These are phyloP conservation scores for Vigna trinervia DNA, from an alignment of 306 rosid species.

Conservation along the genomic window DNA sequence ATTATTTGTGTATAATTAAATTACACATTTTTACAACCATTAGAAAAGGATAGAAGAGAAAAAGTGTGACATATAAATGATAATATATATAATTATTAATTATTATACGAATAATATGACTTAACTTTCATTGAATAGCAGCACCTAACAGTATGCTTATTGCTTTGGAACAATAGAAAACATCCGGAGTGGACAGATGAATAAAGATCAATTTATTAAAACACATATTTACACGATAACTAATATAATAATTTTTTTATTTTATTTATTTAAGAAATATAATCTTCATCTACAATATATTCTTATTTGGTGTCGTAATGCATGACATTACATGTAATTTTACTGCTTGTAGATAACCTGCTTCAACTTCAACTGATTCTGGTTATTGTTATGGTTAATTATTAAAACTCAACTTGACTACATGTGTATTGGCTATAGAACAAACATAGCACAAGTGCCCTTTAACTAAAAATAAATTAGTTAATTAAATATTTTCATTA, in stretches of 20 bases:
- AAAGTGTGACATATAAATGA: background rate
- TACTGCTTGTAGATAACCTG: no score
- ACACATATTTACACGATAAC: background rate
- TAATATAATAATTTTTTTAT: background rate
- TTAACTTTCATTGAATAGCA: slow-evolving; percentile 37
- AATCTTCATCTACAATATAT: no score
- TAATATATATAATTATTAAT: background rate
- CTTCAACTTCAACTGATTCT: no score
- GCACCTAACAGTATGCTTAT: slow-evolving; percentile 33
- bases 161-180: slow-evolving; percentile 52
- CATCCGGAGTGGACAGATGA: slow-evolving; percentile 35
- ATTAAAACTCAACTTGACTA: background rate
- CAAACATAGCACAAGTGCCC: background rate
- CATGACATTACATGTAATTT: no score
- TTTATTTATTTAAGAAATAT: background rate
- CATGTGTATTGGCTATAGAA: background rate
- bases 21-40: background rate
- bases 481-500: background rate
- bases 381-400: background rate
- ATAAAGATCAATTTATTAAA: background rate
- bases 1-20: background rate
- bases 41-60: background rate
- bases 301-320: no score
- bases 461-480: background rate
- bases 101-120: background rate